Base-by-base conservation (phyloP, 2,329 filamentous ascomycete genomes). In the Bisporella sp. region DNA sequence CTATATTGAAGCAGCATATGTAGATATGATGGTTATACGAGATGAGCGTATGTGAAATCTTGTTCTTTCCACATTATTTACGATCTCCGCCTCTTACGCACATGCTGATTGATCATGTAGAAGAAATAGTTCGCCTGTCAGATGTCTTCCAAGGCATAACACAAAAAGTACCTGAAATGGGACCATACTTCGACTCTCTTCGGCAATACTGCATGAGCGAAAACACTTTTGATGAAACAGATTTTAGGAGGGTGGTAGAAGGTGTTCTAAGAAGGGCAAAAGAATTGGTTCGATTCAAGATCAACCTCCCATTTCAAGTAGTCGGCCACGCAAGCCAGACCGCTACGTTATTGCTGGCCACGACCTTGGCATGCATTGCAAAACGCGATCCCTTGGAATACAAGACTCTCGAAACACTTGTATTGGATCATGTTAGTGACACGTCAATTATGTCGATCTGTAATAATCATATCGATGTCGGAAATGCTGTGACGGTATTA, bases 11-110 rank as follows among this genome's bases (percentile, higher is more conserved):
- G 71, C 73, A 31, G 57, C 79, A 4, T 75, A 73, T 51, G 66
- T 78, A 45, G 75, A 79, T 57, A 63, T 78, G 60, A 77, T 75
- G 72, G 68, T 77, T 12, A 62, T 78, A 37, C 70, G 75, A 56
- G 75, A 78, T 57, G 73, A 77, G 48, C 59, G 75, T 77, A 64
- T 56, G 70, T 56, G 41, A 29, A 21, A 39, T 37, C 31, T 35
- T 43, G 4, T 28, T 43, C 21, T 21, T 21, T 21, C 21, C 3
- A 21, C 21, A 21, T 21, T 21, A 21, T 21, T 21, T 21, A 21
- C 3, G 21, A 21, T 21, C 21, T 21, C 21, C 21, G 41, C 28
- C 12, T 8, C 21, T 11, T 29, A 30, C 30, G 2, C 30, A 13
- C 28, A 51, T 48, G 41, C 55, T 62, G 42, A 57, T 45, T 40